phyloP scores from a whole-genome alignment of 2,329 filamentous ascomycete genomes.

The Zasmidium angulare region DNA sequence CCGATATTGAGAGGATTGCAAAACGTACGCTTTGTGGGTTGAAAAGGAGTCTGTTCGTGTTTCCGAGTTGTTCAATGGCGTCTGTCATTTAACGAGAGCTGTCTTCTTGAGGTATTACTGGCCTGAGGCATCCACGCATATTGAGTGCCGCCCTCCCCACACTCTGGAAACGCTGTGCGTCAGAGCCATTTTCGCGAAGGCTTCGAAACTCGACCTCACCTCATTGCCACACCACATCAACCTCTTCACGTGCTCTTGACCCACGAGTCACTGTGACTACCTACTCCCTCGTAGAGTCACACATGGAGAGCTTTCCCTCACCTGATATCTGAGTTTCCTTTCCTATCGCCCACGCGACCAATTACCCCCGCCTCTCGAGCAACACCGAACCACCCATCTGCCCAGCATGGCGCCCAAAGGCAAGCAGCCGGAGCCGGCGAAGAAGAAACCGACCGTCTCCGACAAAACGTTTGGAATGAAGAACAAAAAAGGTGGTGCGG shows the following conservation, averaged over 20 bases:
- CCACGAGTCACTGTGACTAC: neutral
- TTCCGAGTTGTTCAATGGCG: too few species aligned
- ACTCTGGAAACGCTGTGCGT: neutral
- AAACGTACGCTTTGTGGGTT: too few species aligned
- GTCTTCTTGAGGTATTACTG: too few species aligned
- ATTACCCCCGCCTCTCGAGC: constrained; percentile 3
- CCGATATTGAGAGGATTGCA: neutral
- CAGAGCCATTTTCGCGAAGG: neutral
- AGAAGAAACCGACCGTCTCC: constrained; percentile 65
- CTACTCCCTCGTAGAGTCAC: constrained; percentile 3
- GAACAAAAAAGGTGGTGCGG: constrained; percentile 94
- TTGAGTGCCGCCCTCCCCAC: neutral
- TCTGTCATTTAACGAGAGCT: neutral
- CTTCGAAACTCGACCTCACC: neutral
- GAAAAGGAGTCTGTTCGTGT: too few species aligned
- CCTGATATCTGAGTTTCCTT: constrained; percentile 22
- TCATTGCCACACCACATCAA: neutral
- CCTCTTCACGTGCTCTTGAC: constrained; percentile 4
- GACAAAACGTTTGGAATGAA: constrained; percentile 99
- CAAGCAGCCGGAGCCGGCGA: constrained; percentile 48
- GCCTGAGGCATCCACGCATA: neutral
- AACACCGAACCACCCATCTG: constrained; percentile 1
- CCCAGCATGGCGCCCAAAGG: constrained; percentile 71
- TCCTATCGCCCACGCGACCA: neutral
- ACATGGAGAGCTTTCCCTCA: constrained; percentile 39